phyloP scores from a whole-genome alignment of 768 basidiomycete species.

The Lentinus brumalis region DNA sequence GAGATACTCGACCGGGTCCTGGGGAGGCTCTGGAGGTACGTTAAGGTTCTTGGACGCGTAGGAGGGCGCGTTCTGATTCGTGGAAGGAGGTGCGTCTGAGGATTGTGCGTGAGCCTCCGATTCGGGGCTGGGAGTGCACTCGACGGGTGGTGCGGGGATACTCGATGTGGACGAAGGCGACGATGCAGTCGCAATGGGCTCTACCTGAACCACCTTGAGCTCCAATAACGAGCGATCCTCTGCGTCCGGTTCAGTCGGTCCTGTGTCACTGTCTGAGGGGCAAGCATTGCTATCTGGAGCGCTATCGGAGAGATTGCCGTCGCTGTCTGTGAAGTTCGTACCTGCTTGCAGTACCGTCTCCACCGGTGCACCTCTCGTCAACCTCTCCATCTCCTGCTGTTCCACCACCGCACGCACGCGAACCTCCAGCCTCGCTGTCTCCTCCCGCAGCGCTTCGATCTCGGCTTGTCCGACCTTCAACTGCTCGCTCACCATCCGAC shows the following conservation, averaged over 20 bases:
- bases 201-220: not conserved
- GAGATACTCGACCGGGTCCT: constrained; percentile 9
- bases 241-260: constrained; percentile 2
- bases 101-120: not conserved
- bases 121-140: not conserved
- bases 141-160: not conserved
- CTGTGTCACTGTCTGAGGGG: constrained; percentile 10
- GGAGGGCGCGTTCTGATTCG: not conserved
- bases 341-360: constrained; percentile 3
- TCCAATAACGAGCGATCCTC: not conserved
- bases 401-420: constrained; percentile 17
- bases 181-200: not conserved
- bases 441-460: constrained; percentile 13
- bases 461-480: constrained; percentile 12
- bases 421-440: constrained; percentile 15
- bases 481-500: constrained; percentile 17
- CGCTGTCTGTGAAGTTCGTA: not conserved
- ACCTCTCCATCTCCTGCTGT: constrained; percentile 8
- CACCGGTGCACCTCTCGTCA: not conserved
- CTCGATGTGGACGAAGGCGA: not conserved
- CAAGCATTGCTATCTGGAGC: constrained; percentile 4
- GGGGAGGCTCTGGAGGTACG: constrained; percentile 13
- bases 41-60: not conserved
- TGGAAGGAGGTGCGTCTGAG: not conserved
- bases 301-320: constrained; percentile 7